Evolutionary conservation across 2,329 filamentous ascomycete species (phyloP).

Genomic region (Aureobasidium sp.): DNA sequence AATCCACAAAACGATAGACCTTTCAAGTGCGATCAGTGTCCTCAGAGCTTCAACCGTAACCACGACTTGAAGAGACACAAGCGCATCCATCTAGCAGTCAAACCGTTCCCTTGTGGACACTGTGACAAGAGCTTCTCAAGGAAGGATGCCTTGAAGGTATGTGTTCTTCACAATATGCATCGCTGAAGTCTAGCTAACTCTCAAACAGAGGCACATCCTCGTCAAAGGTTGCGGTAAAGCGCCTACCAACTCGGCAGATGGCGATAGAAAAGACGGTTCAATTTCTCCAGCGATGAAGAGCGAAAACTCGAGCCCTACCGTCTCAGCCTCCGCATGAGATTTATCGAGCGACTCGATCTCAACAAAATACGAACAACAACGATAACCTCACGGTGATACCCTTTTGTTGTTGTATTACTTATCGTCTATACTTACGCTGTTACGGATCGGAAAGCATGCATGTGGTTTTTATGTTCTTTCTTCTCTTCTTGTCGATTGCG

Average conservation of each 20-base stretch:
- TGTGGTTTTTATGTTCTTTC: conserved; percentile 1
- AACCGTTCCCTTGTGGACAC: conserved; percentile 84
- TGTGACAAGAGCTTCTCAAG: conserved; percentile 97
- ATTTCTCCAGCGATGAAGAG: conserved; percentile 29
- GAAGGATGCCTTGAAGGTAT: conserved; percentile 93
- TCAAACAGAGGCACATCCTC: conserved; percentile 54
- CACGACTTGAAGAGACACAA: conserved; percentile 96
- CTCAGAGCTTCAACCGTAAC: conserved; percentile 91
- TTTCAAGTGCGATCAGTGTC: conserved; percentile 89
- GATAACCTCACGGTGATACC: conserved; percentile 17
- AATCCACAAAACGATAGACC: conserved; percentile 66
- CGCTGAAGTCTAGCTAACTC: not conserved
- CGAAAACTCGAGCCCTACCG: conserved; percentile 27
- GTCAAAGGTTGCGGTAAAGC: conserved; percentile 60
- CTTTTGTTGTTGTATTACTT: conserved; percentile 17
- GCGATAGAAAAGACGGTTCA: conserved; percentile 31
- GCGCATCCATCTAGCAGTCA: conserved; percentile 87
- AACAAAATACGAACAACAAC: conserved; percentile 1
- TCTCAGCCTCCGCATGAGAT: conserved; percentile 22
- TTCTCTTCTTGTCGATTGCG: not conserved
- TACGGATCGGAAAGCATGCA: conserved; percentile 14
- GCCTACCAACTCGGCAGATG: conserved; percentile 25
- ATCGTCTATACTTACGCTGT: conserved; percentile 16
- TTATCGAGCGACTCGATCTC: not conserved
- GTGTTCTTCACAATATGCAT: conserved; percentile 26